Evolutionary conservation across 192 early-diverging fungal genomes (phyloP).

Genomic region (Backusella tuberculispora): DNA sequence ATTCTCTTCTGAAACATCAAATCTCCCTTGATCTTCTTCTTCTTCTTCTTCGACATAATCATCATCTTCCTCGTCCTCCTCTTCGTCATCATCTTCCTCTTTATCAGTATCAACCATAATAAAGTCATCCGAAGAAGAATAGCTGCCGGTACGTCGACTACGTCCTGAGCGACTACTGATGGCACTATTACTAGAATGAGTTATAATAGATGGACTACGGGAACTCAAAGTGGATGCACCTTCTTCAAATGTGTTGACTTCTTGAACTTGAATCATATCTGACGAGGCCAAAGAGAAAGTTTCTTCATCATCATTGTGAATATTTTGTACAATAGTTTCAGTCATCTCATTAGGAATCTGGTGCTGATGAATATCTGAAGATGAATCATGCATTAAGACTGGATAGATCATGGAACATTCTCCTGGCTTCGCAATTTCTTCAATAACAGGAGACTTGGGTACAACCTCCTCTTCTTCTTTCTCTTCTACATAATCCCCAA

Average conservation of each 20-base stretch:
- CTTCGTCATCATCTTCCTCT: neutral
- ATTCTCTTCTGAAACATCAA: neutral
- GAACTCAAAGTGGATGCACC: neutral
- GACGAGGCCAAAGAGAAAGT: neutral
- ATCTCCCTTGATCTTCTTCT: neutral
- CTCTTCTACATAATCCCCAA: neutral
- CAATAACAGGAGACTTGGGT: neutral
- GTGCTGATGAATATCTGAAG: neutral
- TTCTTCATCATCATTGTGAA: neutral
- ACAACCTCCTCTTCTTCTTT: neutral
- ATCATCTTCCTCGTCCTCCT: neutral
- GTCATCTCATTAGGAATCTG: neutral
- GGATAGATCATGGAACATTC: conserved; percentile 4
- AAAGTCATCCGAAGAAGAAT: neutral
- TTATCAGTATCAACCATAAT: neutral
- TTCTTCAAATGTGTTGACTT: neutral
- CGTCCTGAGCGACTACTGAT: neutral
- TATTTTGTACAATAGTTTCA: neutral
- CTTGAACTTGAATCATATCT: neutral
- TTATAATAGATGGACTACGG: neutral
- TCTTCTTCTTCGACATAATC: neutral
- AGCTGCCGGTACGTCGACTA: neutral
- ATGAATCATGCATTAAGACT: neutral
- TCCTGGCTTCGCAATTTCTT: neutral
- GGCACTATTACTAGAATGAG: neutral